Evolutionary conservation across 2,329 filamentous ascomycete species (phyloP).

Genomic region (Penicillium sp.): DNA sequence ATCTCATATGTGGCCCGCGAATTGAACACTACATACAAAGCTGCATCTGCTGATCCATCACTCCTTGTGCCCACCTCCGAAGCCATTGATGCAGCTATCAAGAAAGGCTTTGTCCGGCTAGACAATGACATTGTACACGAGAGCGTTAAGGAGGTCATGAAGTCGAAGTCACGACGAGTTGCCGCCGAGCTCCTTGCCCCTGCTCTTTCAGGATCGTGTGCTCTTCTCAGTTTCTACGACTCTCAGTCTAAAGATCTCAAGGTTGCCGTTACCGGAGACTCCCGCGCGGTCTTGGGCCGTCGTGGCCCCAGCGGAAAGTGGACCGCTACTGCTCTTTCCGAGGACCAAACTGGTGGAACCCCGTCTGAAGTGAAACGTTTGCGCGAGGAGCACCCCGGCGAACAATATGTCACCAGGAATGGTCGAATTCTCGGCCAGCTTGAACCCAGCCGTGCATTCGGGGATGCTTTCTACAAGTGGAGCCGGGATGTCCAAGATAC

Average conservation of each 20-base stretch:
- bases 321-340: slow-evolving; percentile 82
- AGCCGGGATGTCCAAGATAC: slow-evolving; percentile 75
- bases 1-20: slow-evolving; percentile 92
- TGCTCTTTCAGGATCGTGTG: slow-evolving; percentile 94
- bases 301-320: slow-evolving; percentile 77
- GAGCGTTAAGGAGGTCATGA: slow-evolving; percentile 85
- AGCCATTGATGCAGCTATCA: slow-evolving; percentile 85
- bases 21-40: slow-evolving; percentile 85
- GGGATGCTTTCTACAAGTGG: slow-evolving; percentile 98
- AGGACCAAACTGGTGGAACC: slow-evolving; percentile 90
- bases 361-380: slow-evolving; percentile 78
- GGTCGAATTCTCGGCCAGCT: slow-evolving; percentile 87
- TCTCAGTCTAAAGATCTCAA: slow-evolving; percentile 77
- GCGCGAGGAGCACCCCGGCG: slow-evolving; percentile 80
- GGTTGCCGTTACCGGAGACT: slow-evolving; percentile 95
- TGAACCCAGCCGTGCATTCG: slow-evolving; percentile 91
- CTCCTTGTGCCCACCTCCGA: slow-evolving; percentile 67
- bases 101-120: slow-evolving; percentile 79
- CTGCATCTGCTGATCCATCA: slow-evolving; percentile 57
- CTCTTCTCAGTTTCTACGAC: slow-evolving; percentile 94
- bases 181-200: slow-evolving; percentile 90
- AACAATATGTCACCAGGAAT: slow-evolving; percentile 80
- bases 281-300: slow-evolving; percentile 86
- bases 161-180: slow-evolving; percentile 81
- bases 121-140: slow-evolving; percentile 94